Evolutionary conservation across 495 filamentous ascomycete species (phyloP).

Genomic region (Chaetomidium leptoderma): DNA sequence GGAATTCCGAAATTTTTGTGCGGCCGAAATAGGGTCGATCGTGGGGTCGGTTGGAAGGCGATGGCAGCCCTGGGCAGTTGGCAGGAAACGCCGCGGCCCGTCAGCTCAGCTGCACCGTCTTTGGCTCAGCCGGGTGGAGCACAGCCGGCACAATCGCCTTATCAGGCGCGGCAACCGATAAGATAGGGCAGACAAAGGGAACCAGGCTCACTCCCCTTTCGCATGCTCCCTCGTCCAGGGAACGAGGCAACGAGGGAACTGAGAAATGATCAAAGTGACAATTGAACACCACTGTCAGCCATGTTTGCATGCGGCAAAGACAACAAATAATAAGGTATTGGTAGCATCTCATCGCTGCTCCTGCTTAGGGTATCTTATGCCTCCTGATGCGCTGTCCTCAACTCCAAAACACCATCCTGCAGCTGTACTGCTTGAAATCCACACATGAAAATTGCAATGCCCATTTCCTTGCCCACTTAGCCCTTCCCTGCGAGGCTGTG

Average conservation of each 20-base stretch:
- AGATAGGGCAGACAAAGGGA: no score
- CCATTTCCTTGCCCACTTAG: background rate
- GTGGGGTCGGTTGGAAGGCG: constrained; percentile 24
- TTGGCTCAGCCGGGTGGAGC: background rate
- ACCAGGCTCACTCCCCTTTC: no score
- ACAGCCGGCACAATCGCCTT: no score
- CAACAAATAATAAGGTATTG: background rate
- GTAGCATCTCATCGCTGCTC: background rate
- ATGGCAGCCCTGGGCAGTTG: constrained; percentile 11
- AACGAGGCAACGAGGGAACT: no score
- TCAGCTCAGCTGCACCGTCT: background rate
- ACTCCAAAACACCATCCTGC: constrained; percentile 8
- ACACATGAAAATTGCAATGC: background rate
- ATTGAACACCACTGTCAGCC: no score
- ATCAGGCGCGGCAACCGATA: background rate
- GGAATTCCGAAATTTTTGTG: constrained; percentile 41
- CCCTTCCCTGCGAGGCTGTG: constrained; percentile 20
- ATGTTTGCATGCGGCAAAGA: background rate
- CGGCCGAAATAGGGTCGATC: constrained; percentile 37
- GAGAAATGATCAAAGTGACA: no score
- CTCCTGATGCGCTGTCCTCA: constrained; percentile 1
- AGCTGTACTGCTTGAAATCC: background rate
- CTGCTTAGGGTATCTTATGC: constrained; percentile 3
- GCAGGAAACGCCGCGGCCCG: background rate
- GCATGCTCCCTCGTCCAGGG: no score